These are phyloP conservation scores for Asterophora lycoperdoides DNA, from an alignment of 768 basidiomycete species.

Conservation along the genomic window DNA sequence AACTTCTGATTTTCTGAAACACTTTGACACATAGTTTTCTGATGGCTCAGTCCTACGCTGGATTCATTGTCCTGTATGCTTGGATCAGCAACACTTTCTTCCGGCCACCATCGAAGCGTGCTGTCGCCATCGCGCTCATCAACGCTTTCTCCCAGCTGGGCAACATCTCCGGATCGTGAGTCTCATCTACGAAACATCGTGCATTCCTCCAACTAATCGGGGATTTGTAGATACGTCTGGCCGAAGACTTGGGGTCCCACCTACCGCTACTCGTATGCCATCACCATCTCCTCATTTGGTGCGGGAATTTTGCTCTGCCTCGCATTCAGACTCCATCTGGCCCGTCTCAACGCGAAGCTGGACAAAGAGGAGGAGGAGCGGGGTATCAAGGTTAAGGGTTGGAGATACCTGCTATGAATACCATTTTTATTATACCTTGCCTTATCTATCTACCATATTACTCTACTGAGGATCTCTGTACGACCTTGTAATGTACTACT, in stretches of 20 bases:
- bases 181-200: conserved; percentile 16
- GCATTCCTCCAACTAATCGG: neutral
- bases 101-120: conserved; percentile 79
- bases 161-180: conserved; percentile 80
- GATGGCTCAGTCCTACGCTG: conserved; percentile 72
- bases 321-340: conserved; percentile 44
- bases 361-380: conserved; percentile 35
- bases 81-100: conserved; percentile 50
- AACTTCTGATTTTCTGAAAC: neutral
- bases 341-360: conserved; percentile 33
- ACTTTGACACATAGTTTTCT: conserved; percentile 50
- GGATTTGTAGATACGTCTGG: conserved; percentile 53
- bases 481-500: too few species aligned
- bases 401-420: conserved; percentile 44
- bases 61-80: conserved; percentile 60
- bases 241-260: conserved; percentile 65
- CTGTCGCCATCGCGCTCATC: conserved; percentile 80
- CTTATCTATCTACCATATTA: too few species aligned
- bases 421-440: neutral
- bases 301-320: conserved; percentile 47
- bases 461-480: too few species aligned
- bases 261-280: conserved; percentile 66
- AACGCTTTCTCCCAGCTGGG: conserved; percentile 82
- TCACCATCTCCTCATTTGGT: conserved; percentile 60
- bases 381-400: conserved; percentile 30